These are phyloP conservation scores for Acacia pycnantha DNA, from an alignment of 331 rosid genomes.

Conservation along the genomic window DNA sequence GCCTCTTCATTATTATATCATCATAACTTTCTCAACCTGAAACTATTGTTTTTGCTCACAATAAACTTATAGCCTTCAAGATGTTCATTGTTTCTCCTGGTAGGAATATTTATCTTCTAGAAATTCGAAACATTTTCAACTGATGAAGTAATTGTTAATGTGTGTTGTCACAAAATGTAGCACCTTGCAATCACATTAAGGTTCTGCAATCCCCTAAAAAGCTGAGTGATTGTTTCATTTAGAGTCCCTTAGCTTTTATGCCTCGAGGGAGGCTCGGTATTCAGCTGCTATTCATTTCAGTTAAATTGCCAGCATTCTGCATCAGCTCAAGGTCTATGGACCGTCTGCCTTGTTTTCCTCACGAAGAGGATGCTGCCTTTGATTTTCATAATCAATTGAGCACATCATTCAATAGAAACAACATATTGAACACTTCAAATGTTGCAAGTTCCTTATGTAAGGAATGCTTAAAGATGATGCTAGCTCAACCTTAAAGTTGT, in stretches of 20 bases:
- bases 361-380: conserved; percentile 13
- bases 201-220: neutral
- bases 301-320: conserved; percentile 21
- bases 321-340: conserved; percentile 23
- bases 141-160: conserved; percentile 24
- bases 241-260: neutral
- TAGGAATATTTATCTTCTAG: neutral
- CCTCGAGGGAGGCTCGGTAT: conserved; percentile 14
- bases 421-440: conserved; percentile 17
- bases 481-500: conserved; percentile 25
- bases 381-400: conserved; percentile 5
- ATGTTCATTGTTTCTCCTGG: conserved; percentile 14
- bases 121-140: conserved; percentile 17
- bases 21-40: neutral
- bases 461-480: conserved; percentile 14
- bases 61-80: conserved; percentile 21
- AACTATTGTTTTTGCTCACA: conserved; percentile 9
- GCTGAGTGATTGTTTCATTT: neutral
- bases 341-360: conserved; percentile 10
- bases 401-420: neutral
- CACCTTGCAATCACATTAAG: conserved; percentile 1
- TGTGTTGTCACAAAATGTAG: conserved; percentile 14
- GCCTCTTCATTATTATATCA: conserved; percentile 6
- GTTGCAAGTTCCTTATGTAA: conserved; percentile 19
- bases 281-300: conserved; percentile 19